Evolutionary conservation across 352 stramenopile genomes (phyloP).

Genomic region (Phytophthora fragariaefolia): DNA sequence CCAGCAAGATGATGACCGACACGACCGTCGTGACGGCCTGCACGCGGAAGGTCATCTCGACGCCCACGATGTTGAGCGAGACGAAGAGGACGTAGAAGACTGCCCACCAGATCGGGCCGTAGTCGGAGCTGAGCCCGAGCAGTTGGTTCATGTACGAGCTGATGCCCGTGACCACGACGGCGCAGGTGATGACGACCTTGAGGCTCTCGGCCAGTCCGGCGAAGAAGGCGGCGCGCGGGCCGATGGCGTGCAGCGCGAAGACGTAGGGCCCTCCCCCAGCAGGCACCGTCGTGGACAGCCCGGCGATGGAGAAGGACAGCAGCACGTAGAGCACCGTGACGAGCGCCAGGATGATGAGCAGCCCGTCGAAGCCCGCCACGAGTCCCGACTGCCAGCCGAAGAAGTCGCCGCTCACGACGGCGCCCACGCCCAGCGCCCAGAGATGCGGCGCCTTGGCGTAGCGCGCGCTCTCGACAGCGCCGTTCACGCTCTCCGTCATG

Average conservation of each 20-base stretch:
- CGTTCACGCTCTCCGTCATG: slow-evolving; percentile 31
- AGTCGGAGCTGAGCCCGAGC: slow-evolving; percentile 43
- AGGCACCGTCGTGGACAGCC: slow-evolving; percentile 66
- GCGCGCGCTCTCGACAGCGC: slow-evolving; percentile 23
- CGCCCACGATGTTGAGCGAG: slow-evolving; percentile 59
- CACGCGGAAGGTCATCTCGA: slow-evolving; percentile 74
- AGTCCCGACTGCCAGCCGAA: slow-evolving; percentile 70
- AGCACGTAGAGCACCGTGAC: slow-evolving; percentile 62
- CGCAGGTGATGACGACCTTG: slow-evolving; percentile 72
- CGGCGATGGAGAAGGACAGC: slow-evolving; percentile 74
- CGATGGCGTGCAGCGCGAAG: slow-evolving; percentile 71
- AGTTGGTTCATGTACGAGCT: slow-evolving; percentile 74
- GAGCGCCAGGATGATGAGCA: slow-evolving; percentile 48
- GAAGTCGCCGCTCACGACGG: slow-evolving; percentile 65
- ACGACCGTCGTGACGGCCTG: slow-evolving; percentile 64
- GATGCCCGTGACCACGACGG: slow-evolving; percentile 68
- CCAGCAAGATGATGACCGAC: slow-evolving; percentile 61
- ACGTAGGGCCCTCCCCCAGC: slow-evolving; percentile 64
- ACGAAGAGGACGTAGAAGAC: slow-evolving; percentile 74
- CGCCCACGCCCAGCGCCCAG: slow-evolving; percentile 62
- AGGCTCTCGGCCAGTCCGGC: slow-evolving; percentile 69
- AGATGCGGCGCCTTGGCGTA: slow-evolving; percentile 67
- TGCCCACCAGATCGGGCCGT: slow-evolving; percentile 60
- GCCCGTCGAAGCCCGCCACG: slow-evolving; percentile 59
- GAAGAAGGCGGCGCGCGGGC: slow-evolving; percentile 60